phyloP scores from a whole-genome alignment of 306 rosid genomes.

The Rubus idaeus region DNA sequence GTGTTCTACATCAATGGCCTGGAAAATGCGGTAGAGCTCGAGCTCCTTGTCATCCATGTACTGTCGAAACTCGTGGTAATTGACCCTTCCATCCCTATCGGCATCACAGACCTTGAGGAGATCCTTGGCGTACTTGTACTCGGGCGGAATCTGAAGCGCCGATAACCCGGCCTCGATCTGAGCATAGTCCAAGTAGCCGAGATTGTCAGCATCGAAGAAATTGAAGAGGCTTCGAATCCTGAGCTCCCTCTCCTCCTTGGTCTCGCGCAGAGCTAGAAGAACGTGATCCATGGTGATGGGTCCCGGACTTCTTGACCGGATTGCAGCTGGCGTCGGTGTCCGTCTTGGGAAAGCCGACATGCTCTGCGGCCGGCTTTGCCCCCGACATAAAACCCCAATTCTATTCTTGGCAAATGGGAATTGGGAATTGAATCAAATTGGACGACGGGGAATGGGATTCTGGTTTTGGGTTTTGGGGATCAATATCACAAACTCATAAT shows the following conservation, averaged over 20 bases:
- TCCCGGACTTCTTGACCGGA: slow-evolving; percentile 57
- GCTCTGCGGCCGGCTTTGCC: slow-evolving; percentile 28
- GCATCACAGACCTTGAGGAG: slow-evolving; percentile 73
- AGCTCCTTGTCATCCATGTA: slow-evolving; percentile 96
- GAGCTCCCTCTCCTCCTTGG: slow-evolving; percentile 73
- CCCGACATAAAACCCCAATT: slow-evolving; percentile 24
- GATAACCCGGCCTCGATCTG: slow-evolving; percentile 81
- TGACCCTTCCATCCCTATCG: slow-evolving; percentile 76
- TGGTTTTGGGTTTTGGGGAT: neutral
- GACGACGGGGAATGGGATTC: neutral
- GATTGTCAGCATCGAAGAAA: slow-evolving; percentile 67
- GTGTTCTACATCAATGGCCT: slow-evolving; percentile 92
- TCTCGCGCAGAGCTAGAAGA: slow-evolving; percentile 71
- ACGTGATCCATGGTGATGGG: slow-evolving; percentile 91
- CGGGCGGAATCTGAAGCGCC: slow-evolving; percentile 77
- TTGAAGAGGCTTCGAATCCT: slow-evolving; percentile 63
- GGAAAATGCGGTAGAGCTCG: slow-evolving; percentile 87
- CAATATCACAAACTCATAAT: neutral
- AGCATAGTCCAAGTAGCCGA: slow-evolving; percentile 61
- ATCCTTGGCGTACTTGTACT: slow-evolving; percentile 86
- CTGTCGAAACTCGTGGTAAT: slow-evolving; percentile 66
- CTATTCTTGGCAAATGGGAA: neutral
- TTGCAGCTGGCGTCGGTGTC: slow-evolving; percentile 37
- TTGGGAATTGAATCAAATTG: neutral
- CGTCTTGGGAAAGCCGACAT: slow-evolving; percentile 23